These are phyloP conservation scores for Daedalea quercina DNA, from an alignment of 768 basidiomycete species.

Conservation along the genomic window DNA sequence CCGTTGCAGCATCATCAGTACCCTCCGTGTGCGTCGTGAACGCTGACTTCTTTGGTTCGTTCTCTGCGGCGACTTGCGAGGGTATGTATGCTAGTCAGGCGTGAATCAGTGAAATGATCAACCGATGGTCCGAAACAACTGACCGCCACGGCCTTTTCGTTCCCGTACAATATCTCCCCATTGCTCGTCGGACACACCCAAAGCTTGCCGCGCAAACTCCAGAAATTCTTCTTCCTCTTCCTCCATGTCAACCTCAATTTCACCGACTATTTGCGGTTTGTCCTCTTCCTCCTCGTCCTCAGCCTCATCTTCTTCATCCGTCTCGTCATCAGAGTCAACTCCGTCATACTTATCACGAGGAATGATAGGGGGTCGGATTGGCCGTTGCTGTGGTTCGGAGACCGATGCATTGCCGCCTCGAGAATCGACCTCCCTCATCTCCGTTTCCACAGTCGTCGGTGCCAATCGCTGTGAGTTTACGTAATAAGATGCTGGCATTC, in stretches of 20 bases:
- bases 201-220: constrained; percentile 86
- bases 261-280: constrained; percentile 74
- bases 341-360: constrained; percentile 86
- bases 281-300: constrained; percentile 66
- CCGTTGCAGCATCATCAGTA: background rate
- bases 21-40: background rate
- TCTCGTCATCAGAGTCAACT: constrained; percentile 87
- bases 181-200: constrained; percentile 85
- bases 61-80: constrained; percentile 9
- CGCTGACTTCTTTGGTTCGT: background rate
- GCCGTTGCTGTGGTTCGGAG: constrained; percentile 27
- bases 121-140: constrained; percentile 21
- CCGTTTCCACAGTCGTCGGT: constrained; percentile 36
- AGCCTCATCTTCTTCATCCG: constrained; percentile 51
- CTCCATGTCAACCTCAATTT: constrained; percentile 85
- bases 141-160: constrained; percentile 76
- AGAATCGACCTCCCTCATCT: constrained; percentile 26
- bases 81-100: constrained; percentile 20
- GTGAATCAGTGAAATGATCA: background rate
- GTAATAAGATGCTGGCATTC: constrained; percentile 70
- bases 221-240: constrained; percentile 94
- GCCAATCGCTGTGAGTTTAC: constrained; percentile 64
- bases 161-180: constrained; percentile 85
- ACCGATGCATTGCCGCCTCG: background rate
- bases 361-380: constrained; percentile 72